Percentiles rank a stretch among this genome's conserved stretches.
These are phyloP conservation scores for Aspergillus funiculosus DNA, from an alignment of 495 filamentous ascomycete genomes.

Conservation along the genomic window DNA sequence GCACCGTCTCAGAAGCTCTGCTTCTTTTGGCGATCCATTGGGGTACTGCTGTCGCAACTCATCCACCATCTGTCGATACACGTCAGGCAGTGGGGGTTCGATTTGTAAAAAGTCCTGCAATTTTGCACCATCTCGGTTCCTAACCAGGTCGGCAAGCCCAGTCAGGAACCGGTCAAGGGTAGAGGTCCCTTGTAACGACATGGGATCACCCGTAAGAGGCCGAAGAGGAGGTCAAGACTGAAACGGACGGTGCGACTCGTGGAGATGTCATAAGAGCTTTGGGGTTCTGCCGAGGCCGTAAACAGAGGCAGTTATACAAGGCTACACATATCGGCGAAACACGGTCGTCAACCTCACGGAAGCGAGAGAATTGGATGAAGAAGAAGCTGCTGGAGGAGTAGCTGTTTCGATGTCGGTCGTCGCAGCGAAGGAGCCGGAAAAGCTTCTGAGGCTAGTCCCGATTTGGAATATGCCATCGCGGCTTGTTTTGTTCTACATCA, in stretches of 20 bases:
- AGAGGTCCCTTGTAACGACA: constrained; percentile 31
- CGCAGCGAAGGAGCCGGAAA: background rate
- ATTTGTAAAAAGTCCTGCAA: constrained; percentile 56
- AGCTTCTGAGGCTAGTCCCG: constrained; percentile 7
- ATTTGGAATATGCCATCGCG: background rate
- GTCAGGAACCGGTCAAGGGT: constrained; percentile 53
- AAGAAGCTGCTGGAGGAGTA: background rate
- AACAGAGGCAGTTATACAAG: background rate
- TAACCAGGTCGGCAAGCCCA: constrained; percentile 49
- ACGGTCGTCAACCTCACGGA: background rate
- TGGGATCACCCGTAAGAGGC: constrained; percentile 13
- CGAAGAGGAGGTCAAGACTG: background rate
- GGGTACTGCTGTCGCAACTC: constrained; percentile 58
- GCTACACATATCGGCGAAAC: background rate
- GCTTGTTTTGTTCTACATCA: background rate
- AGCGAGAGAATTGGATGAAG: background rate
- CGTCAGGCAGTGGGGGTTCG: constrained; percentile 57
- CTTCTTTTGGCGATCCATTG: constrained; percentile 40
- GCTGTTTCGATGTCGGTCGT: background rate
- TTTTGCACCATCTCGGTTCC: constrained; percentile 47
- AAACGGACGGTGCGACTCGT: background rate
- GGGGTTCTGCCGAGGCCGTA: background rate
- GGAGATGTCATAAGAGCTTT: background rate
- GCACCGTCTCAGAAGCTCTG: constrained; percentile 54
- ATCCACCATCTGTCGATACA: constrained; percentile 60